Evolutionary conservation across 2,329 filamentous ascomycete species (phyloP).

Genomic region (Colletotrichum karsti): DNA sequence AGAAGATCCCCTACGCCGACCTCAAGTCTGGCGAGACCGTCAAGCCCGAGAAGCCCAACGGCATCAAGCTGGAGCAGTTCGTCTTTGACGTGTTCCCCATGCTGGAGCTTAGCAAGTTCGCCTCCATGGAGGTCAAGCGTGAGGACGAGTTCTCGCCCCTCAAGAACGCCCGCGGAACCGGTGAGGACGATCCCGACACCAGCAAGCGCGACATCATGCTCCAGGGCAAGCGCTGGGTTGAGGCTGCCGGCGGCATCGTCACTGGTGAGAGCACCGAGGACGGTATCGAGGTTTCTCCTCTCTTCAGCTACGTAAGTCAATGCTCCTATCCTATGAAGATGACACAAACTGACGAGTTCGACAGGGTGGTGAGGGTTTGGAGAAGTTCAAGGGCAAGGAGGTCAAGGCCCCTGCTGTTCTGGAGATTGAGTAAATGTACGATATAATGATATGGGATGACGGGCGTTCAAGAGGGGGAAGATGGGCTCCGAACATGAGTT

Average conservation of each 20-base stretch:
- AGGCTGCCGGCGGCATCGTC: constrained; percentile 80
- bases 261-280: constrained; percentile 67
- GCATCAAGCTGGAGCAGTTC: constrained; percentile 99
- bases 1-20: constrained; percentile 95
- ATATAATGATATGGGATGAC: constrained; percentile 13
- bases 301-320: constrained; percentile 91
- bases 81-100: constrained; percentile 98
- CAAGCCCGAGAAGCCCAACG: constrained; percentile 95
- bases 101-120: constrained; percentile 86
- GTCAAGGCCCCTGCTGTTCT: constrained; percentile 62
- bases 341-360: constrained; percentile 28
- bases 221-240: constrained; percentile 87
- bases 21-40: constrained; percentile 79
- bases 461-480: constrained; percentile 10
- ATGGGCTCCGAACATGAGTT: background rate
- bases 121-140: constrained; percentile 93
- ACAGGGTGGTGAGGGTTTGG: constrained; percentile 71
- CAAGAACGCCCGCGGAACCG: constrained; percentile 87
- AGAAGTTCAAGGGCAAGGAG: constrained; percentile 60
- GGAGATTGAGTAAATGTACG: constrained; percentile 49
- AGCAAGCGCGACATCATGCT: constrained; percentile 89
- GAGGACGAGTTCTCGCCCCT: constrained; percentile 98
- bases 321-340: background rate
- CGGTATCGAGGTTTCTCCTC: constrained; percentile 89
- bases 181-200: constrained; percentile 93